Percentiles rank a stretch among this genome's conserved stretches.
These are phyloP conservation scores for Zanthoxylum bungeanum DNA, from an alignment of 345 rosid species.

Conservation along the genomic window DNA sequence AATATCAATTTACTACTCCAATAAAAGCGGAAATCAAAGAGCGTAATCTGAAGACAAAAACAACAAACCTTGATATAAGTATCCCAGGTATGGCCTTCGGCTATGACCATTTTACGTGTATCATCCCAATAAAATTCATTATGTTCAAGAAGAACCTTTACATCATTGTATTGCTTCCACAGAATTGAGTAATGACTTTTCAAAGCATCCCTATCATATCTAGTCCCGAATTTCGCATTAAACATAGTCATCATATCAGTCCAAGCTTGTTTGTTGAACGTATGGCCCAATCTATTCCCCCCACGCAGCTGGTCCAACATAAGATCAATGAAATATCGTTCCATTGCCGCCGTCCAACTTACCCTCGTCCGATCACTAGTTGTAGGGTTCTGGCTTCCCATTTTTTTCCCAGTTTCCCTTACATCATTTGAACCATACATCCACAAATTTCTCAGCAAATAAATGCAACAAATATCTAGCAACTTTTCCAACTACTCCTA, in stretches of 20 bases:
- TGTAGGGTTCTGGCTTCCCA: constrained; percentile 26
- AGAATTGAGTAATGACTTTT: constrained; percentile 32
- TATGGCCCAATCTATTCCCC: constrained; percentile 42
- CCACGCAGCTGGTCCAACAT: constrained; percentile 37
- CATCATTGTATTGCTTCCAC: constrained; percentile 45
- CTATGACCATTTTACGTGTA: constrained; percentile 31
- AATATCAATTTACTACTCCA: constrained; percentile 9
- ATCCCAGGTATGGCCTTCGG: constrained; percentile 31
- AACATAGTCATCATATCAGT: constrained; percentile 30
- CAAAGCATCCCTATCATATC: constrained; percentile 30
- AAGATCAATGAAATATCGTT: constrained; percentile 33
- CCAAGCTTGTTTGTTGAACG: constrained; percentile 45
- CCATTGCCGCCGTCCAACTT: constrained; percentile 29
- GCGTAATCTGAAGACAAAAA: not conserved
- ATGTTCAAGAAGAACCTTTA: constrained; percentile 48
- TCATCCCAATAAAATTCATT: constrained; percentile 43
- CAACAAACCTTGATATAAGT: constrained; percentile 26
- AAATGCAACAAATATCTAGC: not conserved
- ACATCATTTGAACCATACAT: not conserved
- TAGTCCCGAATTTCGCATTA: constrained; percentile 32
- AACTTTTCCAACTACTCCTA: not conserved
- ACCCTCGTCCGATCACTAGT: constrained; percentile 20
- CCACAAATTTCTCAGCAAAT: not conserved
- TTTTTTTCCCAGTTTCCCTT: constrained; percentile 21
- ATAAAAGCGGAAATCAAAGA: not conserved